Conservation (phyloP, 768 basidiomycete genomes). For the Leccinum pellstonianum region DNA sequence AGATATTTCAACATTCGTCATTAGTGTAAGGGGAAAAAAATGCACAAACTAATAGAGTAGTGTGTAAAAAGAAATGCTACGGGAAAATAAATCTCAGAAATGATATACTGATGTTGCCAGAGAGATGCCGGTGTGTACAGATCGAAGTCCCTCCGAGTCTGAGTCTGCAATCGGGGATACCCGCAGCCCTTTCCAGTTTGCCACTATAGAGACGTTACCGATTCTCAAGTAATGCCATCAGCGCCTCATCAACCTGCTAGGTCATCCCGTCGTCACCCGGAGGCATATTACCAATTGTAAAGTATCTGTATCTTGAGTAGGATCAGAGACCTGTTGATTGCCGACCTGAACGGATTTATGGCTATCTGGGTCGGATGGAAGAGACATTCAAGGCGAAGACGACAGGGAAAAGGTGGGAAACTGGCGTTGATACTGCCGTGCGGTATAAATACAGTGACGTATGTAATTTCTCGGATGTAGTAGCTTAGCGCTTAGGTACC, state of each 20-base stretch:
- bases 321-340: constrained; percentile 25
- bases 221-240: constrained; percentile 38
- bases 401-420: constrained; percentile 1
- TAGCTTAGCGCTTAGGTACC: background rate
- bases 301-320: constrained; percentile 43
- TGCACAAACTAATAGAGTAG: too few relatives aligned
- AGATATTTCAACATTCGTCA: too few relatives aligned
- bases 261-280: constrained; percentile 28
- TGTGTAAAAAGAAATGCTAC: too few relatives aligned
- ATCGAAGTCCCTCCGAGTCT: constrained; percentile 20
- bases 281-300: constrained; percentile 55
- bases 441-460: constrained; percentile 33
- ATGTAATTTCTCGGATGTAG: constrained; percentile 24
- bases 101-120: too few relatives aligned
- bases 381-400: constrained; percentile 21
- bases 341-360: constrained; percentile 14
- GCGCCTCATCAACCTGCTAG: constrained; percentile 30
- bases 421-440: constrained; percentile 4
- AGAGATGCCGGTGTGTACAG: too few relatives aligned
- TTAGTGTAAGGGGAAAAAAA: too few relatives aligned
- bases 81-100: too few relatives aligned
- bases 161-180: constrained; percentile 61
- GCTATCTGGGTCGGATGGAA: constrained; percentile 12
- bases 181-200: constrained; percentile 83
- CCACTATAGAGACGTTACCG: constrained; percentile 75